Base-by-base conservation (phyloP, 306 rosid genomes). In the Elaeagnus macrophylla region DNA sequence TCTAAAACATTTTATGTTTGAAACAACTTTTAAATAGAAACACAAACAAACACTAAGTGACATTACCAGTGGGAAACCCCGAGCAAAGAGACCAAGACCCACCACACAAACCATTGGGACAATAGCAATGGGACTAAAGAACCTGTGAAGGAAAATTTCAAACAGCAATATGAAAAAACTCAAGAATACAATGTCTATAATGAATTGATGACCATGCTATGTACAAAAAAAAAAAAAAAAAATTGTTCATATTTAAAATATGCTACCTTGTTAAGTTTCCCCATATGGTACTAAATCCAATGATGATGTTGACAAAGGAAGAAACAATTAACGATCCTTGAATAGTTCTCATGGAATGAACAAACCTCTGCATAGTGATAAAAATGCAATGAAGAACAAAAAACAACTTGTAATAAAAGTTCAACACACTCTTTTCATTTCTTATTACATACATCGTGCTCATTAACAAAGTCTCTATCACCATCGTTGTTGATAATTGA, bases 11-110 rank as follows among this genome's bases (percentile, higher is more conserved):
- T n/a, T n/a, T n/a, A n/a, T n/a, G n/a, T n/a, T n/a, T 25, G 32
- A 25, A 25, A 25, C 32, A 3, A 25, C 3, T 25, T 25, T 25
- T 25, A 25, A 25, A 25, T 25, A 25, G 32, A 25, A 25, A 5
- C 32, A 25, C 4, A 25, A 25, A 25, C 2, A 25, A 25, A 25
- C 4, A 25, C 32, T 43, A 6, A 56, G 25, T 54, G 73, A 68
- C 56, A 55, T 64, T 86, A 91, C 97, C 82, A 64, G 56, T 3
- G 95, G 97, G 68, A 91, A 91, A 56, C 97, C 97, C 74, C 95
- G 70, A 7, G 71, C 37, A 45, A 83, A 90, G 17, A 64, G 80
- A 57, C 97, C 95, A 59, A 90, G 97, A 69, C 97, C 95, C 9
- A 75, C 89, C 64, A 90, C 65, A 37, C 79, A 76, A 62, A 90